Evolutionary conservation across 805 yeast genomes (phyloP).

Genomic region (Kazachstania kunashirensis): DNA sequence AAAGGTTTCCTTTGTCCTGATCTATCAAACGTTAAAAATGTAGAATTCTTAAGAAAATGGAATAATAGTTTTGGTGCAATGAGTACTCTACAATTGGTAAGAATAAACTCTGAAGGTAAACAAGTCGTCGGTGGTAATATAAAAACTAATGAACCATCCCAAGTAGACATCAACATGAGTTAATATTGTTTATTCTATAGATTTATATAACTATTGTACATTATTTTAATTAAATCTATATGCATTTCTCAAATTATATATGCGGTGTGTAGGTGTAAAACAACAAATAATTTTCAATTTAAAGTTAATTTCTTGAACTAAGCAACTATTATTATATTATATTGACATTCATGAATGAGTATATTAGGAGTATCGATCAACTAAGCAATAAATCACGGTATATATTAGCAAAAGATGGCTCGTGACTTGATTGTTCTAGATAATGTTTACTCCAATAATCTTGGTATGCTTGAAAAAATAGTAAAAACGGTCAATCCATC

Average conservation of each 20-base stretch:
- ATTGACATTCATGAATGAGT: too few relatives aligned
- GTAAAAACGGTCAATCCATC: conserved; percentile 5
- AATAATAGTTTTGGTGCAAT: conserved; percentile 75
- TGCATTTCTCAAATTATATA: too few relatives aligned
- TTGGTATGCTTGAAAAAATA: conserved; percentile 20
- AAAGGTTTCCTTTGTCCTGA: conserved; percentile 73
- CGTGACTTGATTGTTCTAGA: conserved; percentile 16
- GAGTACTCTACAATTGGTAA: conserved; percentile 46
- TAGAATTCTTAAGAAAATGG: conserved; percentile 58
- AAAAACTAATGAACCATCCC: background rate
- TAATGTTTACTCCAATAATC: conserved; percentile 21
- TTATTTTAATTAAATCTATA: too few relatives aligned
- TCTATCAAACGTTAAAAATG: conserved; percentile 49
- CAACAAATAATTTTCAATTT: too few relatives aligned
- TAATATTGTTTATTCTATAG: background rate
- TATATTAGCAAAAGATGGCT: too few relatives aligned
- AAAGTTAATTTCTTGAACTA: too few relatives aligned
- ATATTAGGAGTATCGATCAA: too few relatives aligned
- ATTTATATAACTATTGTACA: too few relatives aligned
- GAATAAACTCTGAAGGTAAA: conserved; percentile 23
- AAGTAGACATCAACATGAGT: background rate
- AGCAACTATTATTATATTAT: too few relatives aligned
- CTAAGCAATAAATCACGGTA: too few relatives aligned
- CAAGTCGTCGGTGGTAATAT: conserved; percentile 16
- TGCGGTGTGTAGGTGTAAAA: too few relatives aligned